Percentiles rank a stretch among this genome's conserved stretches.
phyloP scores from a whole-genome alignment of 2,329 filamentous ascomycete species.

The Samsoniella hepiali region DNA sequence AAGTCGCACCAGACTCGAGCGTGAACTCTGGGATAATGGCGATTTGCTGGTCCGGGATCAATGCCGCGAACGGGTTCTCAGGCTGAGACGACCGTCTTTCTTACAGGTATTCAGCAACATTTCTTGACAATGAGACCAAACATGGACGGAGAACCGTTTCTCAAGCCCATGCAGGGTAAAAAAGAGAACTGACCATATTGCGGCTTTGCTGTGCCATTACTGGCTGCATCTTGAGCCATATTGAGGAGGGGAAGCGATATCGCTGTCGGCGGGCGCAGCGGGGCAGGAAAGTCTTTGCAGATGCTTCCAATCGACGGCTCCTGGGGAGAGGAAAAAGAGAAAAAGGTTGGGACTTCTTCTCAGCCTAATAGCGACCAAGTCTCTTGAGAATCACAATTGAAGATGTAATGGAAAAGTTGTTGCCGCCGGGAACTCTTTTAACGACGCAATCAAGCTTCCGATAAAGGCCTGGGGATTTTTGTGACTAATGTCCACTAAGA shows the following conservation, averaged over 20 bases:
- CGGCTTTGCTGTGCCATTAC: slow-evolving; percentile 12
- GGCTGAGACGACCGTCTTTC: slow-evolving; percentile 67
- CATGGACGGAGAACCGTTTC: background rate
- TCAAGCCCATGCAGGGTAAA: background rate
- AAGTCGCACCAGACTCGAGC: slow-evolving; percentile 83
- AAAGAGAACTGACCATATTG: slow-evolving; percentile 18
- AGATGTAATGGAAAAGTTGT: slow-evolving; percentile 1
- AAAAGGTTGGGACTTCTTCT: background rate
- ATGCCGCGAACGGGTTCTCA: slow-evolving; percentile 83
- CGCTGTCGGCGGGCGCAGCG: background rate
- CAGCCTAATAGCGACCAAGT: background rate
- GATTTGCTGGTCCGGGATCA: slow-evolving; percentile 87
- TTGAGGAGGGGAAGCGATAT: background rate
- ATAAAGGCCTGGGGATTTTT: slow-evolving; percentile 14
- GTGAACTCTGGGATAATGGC: slow-evolving; percentile 85
- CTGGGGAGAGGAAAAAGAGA: background rate
- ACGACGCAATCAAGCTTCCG: slow-evolving; percentile 16
- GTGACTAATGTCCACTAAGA: slow-evolving; percentile 15
- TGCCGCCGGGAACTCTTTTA: background rate
- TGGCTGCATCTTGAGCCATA: slow-evolving; percentile 10
- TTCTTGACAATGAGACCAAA: slow-evolving; percentile 28
- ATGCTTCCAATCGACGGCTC: background rate
- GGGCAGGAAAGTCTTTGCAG: background rate
- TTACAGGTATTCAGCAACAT: slow-evolving; percentile 62
- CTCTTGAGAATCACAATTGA: background rate